These are phyloP conservation scores for Dissophora globulifera DNA, from an alignment of 192 early-diverging fungal genomes.

Conservation along the genomic window DNA sequence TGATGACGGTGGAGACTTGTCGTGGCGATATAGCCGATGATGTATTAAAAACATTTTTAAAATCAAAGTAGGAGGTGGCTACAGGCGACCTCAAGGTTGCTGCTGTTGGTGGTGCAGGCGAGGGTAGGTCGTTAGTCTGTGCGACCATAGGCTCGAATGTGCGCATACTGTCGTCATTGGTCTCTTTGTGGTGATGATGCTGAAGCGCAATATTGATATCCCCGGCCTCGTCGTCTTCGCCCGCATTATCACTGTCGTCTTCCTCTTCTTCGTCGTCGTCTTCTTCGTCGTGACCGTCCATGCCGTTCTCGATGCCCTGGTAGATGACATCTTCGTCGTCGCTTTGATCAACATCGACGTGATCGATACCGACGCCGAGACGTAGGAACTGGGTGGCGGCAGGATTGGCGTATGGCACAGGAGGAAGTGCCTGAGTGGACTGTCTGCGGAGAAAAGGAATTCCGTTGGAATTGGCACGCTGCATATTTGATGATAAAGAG, in stretches of 20 bases:
- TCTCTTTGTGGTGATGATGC: neutral
- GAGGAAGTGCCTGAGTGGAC: constrained; percentile 12
- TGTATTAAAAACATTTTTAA: constrained; percentile 1
- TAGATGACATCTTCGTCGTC: constrained; percentile 31
- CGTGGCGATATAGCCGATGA: neutral
- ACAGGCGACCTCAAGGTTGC: neutral
- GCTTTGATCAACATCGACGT: constrained; percentile 34
- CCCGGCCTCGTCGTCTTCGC: neutral
- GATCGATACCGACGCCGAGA: constrained; percentile 37
- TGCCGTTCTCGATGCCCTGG: constrained; percentile 33
- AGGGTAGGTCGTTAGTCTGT: too few species aligned
- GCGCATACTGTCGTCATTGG: constrained; percentile 4
- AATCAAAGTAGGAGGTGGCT: neutral
- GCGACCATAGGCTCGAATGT: neutral
- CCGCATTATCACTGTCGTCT: constrained; percentile 2
- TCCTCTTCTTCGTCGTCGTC: constrained; percentile 5
- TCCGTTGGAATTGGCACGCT: constrained; percentile 21
- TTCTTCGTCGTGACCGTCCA: constrained; percentile 12
- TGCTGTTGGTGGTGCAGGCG: constrained; percentile 1
- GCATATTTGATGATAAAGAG: neutral
- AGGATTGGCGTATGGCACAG: constrained; percentile 24
- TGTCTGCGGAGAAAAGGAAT: constrained; percentile 17
- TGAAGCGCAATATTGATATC: neutral
- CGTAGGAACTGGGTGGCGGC: constrained; percentile 42
- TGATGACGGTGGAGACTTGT: neutral